phyloP scores from a whole-genome alignment of 2,329 filamentous ascomycete genomes.

The Exophiala sp. region DNA sequence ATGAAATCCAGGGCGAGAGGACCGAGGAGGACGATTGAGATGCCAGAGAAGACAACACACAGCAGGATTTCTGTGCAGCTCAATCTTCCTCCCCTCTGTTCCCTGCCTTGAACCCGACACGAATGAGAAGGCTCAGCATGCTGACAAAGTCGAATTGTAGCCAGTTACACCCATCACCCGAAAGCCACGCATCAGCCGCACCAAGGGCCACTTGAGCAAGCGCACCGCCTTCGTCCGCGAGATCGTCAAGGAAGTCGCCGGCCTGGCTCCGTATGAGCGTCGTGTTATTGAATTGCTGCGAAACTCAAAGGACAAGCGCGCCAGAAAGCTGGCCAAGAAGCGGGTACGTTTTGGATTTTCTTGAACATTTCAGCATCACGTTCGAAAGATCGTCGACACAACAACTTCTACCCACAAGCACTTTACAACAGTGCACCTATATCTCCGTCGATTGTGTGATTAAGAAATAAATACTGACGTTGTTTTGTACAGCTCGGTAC shows the following conservation, averaged over 20 bases:
- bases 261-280: conserved; percentile 92
- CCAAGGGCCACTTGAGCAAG: conserved; percentile 96
- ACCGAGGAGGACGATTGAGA: neutral
- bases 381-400: neutral
- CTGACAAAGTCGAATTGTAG: conserved; percentile 54
- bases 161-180: conserved; percentile 74
- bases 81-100: neutral
- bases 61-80: neutral
- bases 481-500: conserved; percentile 69
- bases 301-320: conserved; percentile 75
- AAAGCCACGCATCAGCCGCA: conserved; percentile 73
- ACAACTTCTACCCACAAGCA: no score
- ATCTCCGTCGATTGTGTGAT: no score
- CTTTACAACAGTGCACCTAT: no score
- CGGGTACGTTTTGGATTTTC: conserved; percentile 37
- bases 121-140: no score
- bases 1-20: no score
- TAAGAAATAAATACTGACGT: conserved; percentile 10
- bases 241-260: conserved; percentile 96
- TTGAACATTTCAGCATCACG: neutral
- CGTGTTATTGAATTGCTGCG: conserved; percentile 98
- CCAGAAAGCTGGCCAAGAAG: conserved; percentile 31
- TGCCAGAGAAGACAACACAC: neutral
- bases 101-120: neutral
- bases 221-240: conserved; percentile 94